These are phyloP conservation scores for Pseudogymnoascus sp. DNA, from an alignment of 2,329 filamentous ascomycete genomes.

Conservation along the genomic window DNA sequence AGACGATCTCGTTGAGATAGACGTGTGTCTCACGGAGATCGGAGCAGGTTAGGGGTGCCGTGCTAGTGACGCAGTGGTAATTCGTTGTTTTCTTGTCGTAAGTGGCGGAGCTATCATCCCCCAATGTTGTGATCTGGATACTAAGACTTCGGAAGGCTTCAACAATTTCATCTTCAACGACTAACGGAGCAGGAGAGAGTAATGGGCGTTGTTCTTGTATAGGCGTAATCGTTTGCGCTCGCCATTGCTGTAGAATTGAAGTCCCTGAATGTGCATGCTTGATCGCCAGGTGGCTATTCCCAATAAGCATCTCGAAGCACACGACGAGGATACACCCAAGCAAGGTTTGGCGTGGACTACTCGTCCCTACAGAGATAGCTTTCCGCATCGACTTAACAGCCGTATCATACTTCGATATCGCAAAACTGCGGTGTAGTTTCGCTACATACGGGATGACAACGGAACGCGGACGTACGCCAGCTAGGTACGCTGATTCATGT, in stretches of 20 bases:
- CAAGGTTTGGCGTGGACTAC: neutral
- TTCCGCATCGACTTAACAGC: slow-evolving; percentile 6
- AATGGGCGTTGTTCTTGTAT: neutral
- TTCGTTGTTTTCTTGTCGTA: slow-evolving; percentile 8
- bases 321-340: slow-evolving; percentile 19
- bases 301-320: slow-evolving; percentile 19
- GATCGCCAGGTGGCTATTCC: slow-evolving; percentile 5
- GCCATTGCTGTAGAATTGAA: slow-evolving; percentile 6
- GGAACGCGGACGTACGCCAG: slow-evolving; percentile 17
- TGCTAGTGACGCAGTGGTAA: neutral
- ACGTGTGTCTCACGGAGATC: slow-evolving; percentile 15
- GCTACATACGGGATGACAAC: slow-evolving; percentile 18
- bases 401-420: slow-evolving; percentile 10
- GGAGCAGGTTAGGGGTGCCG: slow-evolving; percentile 17
- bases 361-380: neutral
- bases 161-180: slow-evolving; percentile 21
- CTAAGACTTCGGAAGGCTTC: slow-evolving; percentile 20
- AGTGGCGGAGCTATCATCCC: neutral
- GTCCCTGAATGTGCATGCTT: slow-evolving; percentile 9
- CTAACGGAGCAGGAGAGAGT: slow-evolving; percentile 9
- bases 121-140: slow-evolving; percentile 14
- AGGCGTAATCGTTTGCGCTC: neutral
- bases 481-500: slow-evolving; percentile 7
- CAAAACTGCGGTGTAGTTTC: slow-evolving; percentile 8
- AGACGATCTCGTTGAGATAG: slow-evolving; percentile 19